Percentiles rank a stretch among this genome's conserved stretches.
Conservation (phyloP, 352 stramenopile genomes). For the Globisporangium rhizosaccharum region DNA sequence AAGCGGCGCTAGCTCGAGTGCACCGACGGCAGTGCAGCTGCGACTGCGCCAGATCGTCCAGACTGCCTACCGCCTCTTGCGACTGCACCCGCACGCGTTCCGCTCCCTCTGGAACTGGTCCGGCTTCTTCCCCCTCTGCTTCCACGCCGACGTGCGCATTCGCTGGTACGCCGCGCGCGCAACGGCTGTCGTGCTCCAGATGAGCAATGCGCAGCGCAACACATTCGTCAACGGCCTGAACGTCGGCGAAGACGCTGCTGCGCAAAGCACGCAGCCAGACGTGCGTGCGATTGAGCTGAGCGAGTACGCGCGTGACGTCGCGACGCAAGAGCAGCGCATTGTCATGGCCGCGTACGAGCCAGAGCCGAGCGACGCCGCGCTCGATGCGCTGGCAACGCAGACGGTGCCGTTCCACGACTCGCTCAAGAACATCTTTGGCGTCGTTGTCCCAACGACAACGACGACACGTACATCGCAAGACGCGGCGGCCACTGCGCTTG, state of each 20-base stretch:
- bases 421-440: constrained; percentile 78
- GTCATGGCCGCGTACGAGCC: constrained; percentile 25
- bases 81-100: constrained; percentile 45
- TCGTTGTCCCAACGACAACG: constrained; percentile 55
- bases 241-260: constrained; percentile 41
- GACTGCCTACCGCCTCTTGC: constrained; percentile 54
- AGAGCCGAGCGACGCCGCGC: background rate
- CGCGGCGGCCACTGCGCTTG: background rate
- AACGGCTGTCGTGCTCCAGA: constrained; percentile 54
- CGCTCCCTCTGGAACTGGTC: constrained; percentile 76
- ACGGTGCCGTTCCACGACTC: constrained; percentile 59
- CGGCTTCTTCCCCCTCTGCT: constrained; percentile 73
- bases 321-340: constrained; percentile 46
- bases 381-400: constrained; percentile 1
- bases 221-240: constrained; percentile 50
- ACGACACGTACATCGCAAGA: background rate
- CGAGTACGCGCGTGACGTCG: constrained; percentile 36
- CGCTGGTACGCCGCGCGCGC: constrained; percentile 63
- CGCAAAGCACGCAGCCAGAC: constrained; percentile 24
- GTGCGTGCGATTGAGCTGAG: constrained; percentile 58
- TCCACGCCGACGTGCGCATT: constrained; percentile 49
- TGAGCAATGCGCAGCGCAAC: constrained; percentile 63
- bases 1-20: constrained; percentile 13
- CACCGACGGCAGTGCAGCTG: constrained; percentile 11
- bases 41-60: constrained; percentile 53